Evolutionary conservation across 2,329 filamentous ascomycete species (phyloP), one percentile per base, ranked within the genome.

Genomic region (Cyphellophora attinorum): DNA sequence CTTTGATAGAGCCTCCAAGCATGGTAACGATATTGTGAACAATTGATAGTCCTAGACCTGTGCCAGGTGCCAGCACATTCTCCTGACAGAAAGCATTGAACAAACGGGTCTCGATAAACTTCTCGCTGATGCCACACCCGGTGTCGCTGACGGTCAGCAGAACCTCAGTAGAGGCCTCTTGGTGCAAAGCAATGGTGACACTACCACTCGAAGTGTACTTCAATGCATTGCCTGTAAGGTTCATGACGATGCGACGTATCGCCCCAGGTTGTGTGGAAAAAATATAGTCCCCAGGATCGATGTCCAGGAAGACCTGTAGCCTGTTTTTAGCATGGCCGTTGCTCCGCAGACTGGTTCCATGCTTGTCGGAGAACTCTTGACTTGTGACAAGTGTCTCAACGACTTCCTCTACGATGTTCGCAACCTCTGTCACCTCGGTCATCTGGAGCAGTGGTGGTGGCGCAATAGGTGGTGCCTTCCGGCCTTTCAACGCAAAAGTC

Each of bases 11-110:
- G 1, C 76, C 77, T 5, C 65, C 64, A 1, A 81, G 58, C 25
- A 68, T 67, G 11, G 65, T 61, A 2, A 78, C 65, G 2, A 81
- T 68, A 46, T 60, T 45, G 13, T 67, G 64, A 1, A 81, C 76
- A 5, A 82, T 69, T 31, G 68, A 74, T n/a, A 83, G 56, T 0
- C 79, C 79, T 0, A 83, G 59, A 0, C 79, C 79, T 0, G 73
- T 72, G 0, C 79, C 79, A 0, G 71, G 65, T 0, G 67, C 60
- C 1, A 81, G 52, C 0, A 59, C 49, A 21, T 77, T 65, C 46
- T 81, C 79, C 42, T 82, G 78, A 0, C 65, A 56, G 40, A 82
- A 82, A 0, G 77, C 72, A 0, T 64, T 67, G 47, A 76, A 82
- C 0, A 81, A 52, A 5, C 65, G 64, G n/a, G 72, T 65, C 16